Base-by-base conservation (phyloP, 345 rosid species). In the Dipteronia dyeriana region DNA sequence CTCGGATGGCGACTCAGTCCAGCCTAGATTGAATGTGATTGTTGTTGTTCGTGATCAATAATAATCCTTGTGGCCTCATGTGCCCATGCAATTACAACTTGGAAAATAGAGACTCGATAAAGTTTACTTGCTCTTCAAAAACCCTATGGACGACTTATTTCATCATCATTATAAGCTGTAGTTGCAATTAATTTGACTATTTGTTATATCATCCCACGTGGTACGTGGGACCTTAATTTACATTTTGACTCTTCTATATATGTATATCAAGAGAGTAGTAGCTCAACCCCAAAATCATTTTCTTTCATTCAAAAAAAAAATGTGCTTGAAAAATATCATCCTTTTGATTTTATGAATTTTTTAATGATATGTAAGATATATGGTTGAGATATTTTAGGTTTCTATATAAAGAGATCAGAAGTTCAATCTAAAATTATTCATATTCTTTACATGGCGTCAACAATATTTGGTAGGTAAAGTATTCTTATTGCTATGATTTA, bases 11-110 rank as follows among this genome's bases (percentile, higher is more conserved):
- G 66, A 81, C 76, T 49, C 26, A 45, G 68, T 77, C 85, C 86
- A 83, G 83, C 85, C 85, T 81, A 68, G 83, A 77, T 68, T 86
- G 83, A 81, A 79, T 75, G 79, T 56, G 83, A 86, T 81, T 74
- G 72, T 59, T 57, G 14, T 66, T 26, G 45, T 53, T 26, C 1
- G 26, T 26, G 26, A 26, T 26, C 26, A 9, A 34, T 34, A 34
- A 34, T 5, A 29, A 34, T 41, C 45, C 3, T 49, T 57, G 12
- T 70, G 83, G 69, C 79, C 79, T 76, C 38, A 76, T 41, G 45
- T 66, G 71, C 80, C 71, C 43, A 62, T 59, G 17, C 59, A 74
- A 16, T 61, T 75, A 59, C 75, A 39, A 62, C 66, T 61, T 61
- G 70, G 78, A 74, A 25, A 74, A 17, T n/a, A 5, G 10, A 41